Percentiles rank a stretch among this genome's conserved stretches.
These are phyloP conservation scores for Drosera spatulata DNA, from an alignment of 179 eudicot species.

Conservation along the genomic window DNA sequence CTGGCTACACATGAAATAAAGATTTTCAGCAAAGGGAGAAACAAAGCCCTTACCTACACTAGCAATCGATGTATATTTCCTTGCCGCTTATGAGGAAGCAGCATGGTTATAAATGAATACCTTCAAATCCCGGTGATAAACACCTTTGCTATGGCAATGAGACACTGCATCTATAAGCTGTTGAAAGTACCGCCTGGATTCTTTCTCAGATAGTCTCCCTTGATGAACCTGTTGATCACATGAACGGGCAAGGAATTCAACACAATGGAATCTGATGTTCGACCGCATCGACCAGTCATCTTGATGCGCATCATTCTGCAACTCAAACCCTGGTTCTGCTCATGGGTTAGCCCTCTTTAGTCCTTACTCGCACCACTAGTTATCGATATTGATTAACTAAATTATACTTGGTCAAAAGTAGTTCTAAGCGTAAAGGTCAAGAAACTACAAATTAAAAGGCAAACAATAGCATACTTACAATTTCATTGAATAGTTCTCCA, in stretches of 20 bases:
- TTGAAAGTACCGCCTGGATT: conserved; percentile 31
- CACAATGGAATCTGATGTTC: not conserved
- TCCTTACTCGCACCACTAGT: no score
- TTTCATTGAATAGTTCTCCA: conserved; percentile 88
- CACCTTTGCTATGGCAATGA: conserved; percentile 43
- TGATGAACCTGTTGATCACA: conserved; percentile 49
- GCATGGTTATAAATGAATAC: conserved; percentile 6
- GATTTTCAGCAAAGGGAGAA: not conserved
- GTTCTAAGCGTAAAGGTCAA: not conserved
- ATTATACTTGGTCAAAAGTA: no score
- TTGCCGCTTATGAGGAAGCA: no score
- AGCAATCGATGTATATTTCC: no score
- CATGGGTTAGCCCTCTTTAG: no score
- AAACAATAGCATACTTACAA: conserved; percentile 38
- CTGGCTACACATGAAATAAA: conserved; percentile 21
- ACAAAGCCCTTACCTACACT: not conserved
- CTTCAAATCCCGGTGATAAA: conserved; percentile 46
- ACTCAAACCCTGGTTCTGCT: no score
- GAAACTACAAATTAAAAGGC: not conserved
- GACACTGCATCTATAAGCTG: conserved; percentile 38
- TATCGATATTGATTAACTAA: no score
- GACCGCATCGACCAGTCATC: not conserved
- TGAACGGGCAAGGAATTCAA: not conserved
- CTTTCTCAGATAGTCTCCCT: conserved; percentile 52
- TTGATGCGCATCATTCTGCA: not conserved